Base-by-base conservation (phyloP, 1,284 basidiomycete genomes). In the Marasmius sp. region DNA sequence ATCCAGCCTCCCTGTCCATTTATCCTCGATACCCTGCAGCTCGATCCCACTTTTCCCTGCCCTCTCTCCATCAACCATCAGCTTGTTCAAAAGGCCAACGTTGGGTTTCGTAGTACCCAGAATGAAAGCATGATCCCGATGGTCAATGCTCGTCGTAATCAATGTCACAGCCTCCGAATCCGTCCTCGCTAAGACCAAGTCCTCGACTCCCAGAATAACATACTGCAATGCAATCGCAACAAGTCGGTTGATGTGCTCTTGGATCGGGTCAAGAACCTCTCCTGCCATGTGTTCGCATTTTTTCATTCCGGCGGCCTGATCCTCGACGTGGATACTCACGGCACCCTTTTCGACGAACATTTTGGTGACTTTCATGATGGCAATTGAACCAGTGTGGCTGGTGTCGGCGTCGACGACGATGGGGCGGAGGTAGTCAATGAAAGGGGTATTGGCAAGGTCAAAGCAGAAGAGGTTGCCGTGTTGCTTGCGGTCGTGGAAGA, bases 61-160 rank as follows among this genome's bases (percentile, higher is more conserved):
- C 27, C 79, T 76, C 79, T 97, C 94, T 14, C 95, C 97, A 60
- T 90, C 85, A 63, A 82, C 84, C 92, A 98, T 95, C 67, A 93
- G 85, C 38, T 81, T 81, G 64, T 92, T 93, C 59, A 98, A 83
- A 16, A 94, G 86, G 20, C 80, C 79, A 33, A 86, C 70, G 38
- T 73, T 75, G 16, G 92, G 74, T 76, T 97, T 96, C 54, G 95
- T 97, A 60, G 86, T 87, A 50, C 97, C 97, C 39, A 98, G 87
- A 74, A 99, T 96, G 83, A 98, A 99, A 36, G 94, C 78, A 71
- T 99, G 97, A 80, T 99, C 97, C 45, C 97, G 91, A 70, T 92
- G 88, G 77, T 99, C 97, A 65, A 99, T 94, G 79, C 98, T 98
- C 70, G 93, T 91, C 57, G 95, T 94, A 81, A 99, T 94, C 67